Base-by-base conservation (phyloP, 805 yeast genomes). In the Wickerhamomyces silvicola region DNA sequence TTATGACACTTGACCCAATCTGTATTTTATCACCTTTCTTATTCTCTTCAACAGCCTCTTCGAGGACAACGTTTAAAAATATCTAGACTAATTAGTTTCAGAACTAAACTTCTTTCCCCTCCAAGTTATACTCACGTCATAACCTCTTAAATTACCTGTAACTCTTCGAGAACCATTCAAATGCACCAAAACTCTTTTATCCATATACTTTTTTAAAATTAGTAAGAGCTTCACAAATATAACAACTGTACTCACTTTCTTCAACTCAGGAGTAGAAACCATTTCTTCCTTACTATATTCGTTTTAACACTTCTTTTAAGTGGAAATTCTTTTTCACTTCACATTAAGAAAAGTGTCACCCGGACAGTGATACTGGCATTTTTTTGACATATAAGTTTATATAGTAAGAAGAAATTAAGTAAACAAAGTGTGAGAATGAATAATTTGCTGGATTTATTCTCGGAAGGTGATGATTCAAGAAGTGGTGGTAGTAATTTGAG, bases 81-180 rank as follows among this genome's bases (percentile, higher is more conserved):
- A 72, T 59, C 72, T 66, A 32, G n/a, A 11, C 5, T 9, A 12
- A 28, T 27, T 30, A 30, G 31, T 24, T 16, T 9, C 3, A 12
- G 27, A 7, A 12, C 27, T 13, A 6, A n/a, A n/a, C n/a, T n/a
- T 27, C 25, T 5, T 32, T 36, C 13, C 33, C 23, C 8, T 6
- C 22, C n/a, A n/a, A 13, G 3, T 7, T 5, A 10, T 46, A 53
- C 37, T 46, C 18, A 76, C 72, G 52, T 90, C 97, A 54, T 77
- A 90, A 2, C 97, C 97, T 46, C 84, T 66, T 33, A 90, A 67
- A 10, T 73, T 72, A 2, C 97, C 97, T n/a, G 74, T 71, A 2
- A 90, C 74, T 44, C 72, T 72, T 31, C 97, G 68, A 10, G 81
- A 61, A 2, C 95, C 94, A 54, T 85, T 86, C 38, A 90, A 66